These are phyloP conservation scores for Hirschfeldia incana DNA, from an alignment of 345 rosid species.

Conservation along the genomic window DNA sequence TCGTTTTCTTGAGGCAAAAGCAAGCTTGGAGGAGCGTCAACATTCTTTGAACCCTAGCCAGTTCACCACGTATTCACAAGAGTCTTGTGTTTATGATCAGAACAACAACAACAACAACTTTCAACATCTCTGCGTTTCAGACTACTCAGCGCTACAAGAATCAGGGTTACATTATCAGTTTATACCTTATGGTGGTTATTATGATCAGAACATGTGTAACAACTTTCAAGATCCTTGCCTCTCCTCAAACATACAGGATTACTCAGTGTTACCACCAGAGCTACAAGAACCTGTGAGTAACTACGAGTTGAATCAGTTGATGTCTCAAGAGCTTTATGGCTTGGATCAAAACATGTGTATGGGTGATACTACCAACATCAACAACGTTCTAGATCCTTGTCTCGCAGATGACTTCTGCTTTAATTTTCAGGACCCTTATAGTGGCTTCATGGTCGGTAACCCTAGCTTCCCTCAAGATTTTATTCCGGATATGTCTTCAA, in stretches of 20 bases:
- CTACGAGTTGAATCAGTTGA: background rate
- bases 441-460: background rate
- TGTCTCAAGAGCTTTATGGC: conserved; percentile 2
- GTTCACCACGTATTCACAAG: background rate
- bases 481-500: background rate
- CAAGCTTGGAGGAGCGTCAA: no score
- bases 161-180: background rate
- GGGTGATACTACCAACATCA: background rate
- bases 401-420: background rate
- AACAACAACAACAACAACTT: background rate
- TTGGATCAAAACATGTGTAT: conserved; percentile 1
- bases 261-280: background rate
- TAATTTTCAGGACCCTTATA: background rate
- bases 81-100: background rate
- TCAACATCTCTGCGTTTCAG: background rate
- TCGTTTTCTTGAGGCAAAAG: background rate
- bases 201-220: background rate
- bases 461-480: conserved; percentile 4
- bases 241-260: background rate
- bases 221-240: background rate
- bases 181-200: background rate
- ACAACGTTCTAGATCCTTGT: background rate
- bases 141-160: background rate
- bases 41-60: background rate
- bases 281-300: background rate